These are phyloP conservation scores for Cercophora sp. DNA, from an alignment of 495 filamentous ascomycete genomes.

Conservation along the genomic window DNA sequence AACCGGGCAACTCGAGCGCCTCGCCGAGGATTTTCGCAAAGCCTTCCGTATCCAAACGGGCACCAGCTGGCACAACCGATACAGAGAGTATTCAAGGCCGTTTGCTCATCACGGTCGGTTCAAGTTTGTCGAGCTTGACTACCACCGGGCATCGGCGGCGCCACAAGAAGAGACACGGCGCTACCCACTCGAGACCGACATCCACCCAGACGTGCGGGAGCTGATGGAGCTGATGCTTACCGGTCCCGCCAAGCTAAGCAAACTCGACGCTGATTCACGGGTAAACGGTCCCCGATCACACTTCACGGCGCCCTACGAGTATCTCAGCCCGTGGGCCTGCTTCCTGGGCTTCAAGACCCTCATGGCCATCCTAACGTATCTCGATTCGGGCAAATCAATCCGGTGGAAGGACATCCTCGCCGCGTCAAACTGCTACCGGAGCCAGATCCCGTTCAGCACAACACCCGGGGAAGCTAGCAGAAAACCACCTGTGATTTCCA, in stretches of 20 bases:
- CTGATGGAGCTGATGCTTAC: no score
- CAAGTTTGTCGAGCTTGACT: conserved; percentile 8
- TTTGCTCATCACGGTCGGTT: no score
- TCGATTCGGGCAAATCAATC: background rate
- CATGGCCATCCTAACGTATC: conserved; percentile 1
- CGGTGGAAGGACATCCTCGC: conserved; percentile 35
- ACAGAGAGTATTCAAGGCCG: no score
- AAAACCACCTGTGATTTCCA: no score
- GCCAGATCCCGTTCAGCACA: conserved; percentile 64
- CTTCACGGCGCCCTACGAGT: conserved; percentile 8
- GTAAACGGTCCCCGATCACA: background rate
- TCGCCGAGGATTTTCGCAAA: no score
- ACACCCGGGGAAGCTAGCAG: no score
- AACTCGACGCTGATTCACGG: background rate
- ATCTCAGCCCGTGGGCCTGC: conserved; percentile 8
- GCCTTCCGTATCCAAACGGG: conserved; percentile 2
- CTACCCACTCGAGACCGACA: no score
- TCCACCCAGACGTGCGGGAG: no score
- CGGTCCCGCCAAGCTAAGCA: background rate
- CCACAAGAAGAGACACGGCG: no score
- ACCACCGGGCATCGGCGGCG: no score
- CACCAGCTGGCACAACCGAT: background rate
- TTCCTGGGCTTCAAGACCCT: conserved; percentile 5
- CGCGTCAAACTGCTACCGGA: conserved; percentile 62
- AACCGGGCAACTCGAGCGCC: no score